These are phyloP conservation scores for Globisporangium spiculum DNA, from an alignment of 352 stramenopile genomes.

Conservation along the genomic window DNA sequence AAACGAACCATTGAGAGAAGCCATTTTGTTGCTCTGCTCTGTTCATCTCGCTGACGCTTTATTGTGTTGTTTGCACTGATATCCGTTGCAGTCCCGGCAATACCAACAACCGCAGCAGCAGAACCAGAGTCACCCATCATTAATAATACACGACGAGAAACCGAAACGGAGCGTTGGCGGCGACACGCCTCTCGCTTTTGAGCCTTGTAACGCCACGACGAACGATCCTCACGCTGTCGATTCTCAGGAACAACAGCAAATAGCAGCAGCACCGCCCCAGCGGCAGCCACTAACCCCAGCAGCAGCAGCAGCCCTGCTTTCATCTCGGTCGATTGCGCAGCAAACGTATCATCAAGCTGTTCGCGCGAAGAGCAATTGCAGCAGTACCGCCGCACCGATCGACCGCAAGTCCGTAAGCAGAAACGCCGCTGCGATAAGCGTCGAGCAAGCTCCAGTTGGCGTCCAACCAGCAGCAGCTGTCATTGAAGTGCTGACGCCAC, in stretches of 20 bases:
- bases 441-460: background rate
- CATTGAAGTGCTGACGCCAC: background rate
- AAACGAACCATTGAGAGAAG: slow-evolving; percentile 1
- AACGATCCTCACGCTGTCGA: slow-evolving; percentile 7
- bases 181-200: background rate
- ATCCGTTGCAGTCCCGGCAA: background rate
- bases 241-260: background rate
- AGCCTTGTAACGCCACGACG: slow-evolving; percentile 5
- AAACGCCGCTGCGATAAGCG: background rate
- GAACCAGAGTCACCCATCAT: background rate
- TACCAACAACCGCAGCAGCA: background rate
- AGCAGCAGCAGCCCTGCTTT: background rate
- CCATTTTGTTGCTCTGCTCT: background rate
- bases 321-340: background rate
- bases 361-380: background rate
- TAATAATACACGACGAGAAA: background rate
- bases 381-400: background rate
- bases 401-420: background rate
- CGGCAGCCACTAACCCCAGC: background rate
- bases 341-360: background rate
- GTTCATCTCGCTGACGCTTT: background rate
- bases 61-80: slow-evolving; percentile 3
- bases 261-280: background rate
- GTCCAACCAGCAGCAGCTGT: slow-evolving; percentile 4
- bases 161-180: background rate